phyloP scores from a whole-genome alignment of 179 eudicot species.

The Beta macrorhiza region DNA sequence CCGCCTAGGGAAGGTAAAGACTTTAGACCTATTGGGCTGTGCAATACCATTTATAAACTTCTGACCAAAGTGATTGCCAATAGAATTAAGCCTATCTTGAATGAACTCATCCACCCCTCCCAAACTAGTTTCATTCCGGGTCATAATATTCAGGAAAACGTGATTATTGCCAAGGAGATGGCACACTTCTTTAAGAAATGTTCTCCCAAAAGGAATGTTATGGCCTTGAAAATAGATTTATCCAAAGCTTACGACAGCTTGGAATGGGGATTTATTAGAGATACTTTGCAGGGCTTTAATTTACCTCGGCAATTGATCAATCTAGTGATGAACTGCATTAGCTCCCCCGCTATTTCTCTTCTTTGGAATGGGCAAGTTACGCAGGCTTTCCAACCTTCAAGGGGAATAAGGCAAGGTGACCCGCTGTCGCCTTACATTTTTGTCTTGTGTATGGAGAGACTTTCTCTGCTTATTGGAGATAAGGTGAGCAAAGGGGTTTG shows the following conservation, averaged over 20 bases:
- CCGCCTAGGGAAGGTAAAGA: background rate
- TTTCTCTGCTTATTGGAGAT: background rate
- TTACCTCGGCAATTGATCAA: accelerated
- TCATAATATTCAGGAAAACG: background rate
- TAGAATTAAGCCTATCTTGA: background rate
- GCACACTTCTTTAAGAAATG: background rate
- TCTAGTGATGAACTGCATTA: background rate
- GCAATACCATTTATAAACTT: background rate
- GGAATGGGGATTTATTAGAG: background rate
- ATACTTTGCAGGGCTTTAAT: background rate
- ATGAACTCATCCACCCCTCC: background rate
- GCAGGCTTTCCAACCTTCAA: accelerated
- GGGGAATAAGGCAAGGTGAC: background rate
- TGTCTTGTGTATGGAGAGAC: background rate
- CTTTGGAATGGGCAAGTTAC: background rate
- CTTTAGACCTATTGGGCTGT: background rate
- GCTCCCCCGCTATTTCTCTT: background rate
- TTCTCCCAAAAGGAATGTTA: background rate
- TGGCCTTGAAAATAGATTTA: background rate
- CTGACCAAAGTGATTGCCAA: background rate
- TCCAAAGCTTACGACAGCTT: background rate
- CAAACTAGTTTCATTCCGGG: background rate
- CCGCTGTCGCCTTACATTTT: background rate
- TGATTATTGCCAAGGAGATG: background rate
- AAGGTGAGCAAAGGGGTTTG: background rate